A percentile compares a stretch with the other conserved stretches of the same genome.
Evolutionary conservation across 225 moss, liverwort and hornwort species (phyloP).

Genomic region (Ulota crispa): DNA sequence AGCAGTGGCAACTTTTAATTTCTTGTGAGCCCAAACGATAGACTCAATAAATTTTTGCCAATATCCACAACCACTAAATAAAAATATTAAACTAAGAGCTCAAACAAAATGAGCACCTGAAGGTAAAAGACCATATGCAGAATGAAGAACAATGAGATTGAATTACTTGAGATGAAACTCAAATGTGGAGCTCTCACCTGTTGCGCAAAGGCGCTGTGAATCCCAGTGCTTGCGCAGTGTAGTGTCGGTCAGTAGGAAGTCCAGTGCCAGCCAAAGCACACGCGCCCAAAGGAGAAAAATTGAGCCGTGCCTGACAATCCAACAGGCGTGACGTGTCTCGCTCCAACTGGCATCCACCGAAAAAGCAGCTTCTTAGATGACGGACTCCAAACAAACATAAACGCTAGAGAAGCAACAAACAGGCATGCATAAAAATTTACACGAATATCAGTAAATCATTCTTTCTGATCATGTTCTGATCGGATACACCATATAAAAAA

Average conservation of each 20-base stretch:
- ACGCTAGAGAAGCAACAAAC: background rate
- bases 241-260: conserved; percentile 91
- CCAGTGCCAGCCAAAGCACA: conserved; percentile 99
- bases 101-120: too few species aligned
- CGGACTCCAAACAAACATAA: background rate
- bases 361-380: conserved; percentile 5
- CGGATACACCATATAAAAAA: background rate
- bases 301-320: conserved; percentile 83
- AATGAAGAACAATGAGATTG: too few species aligned
- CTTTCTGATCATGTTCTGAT: background rate
- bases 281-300: conserved; percentile 87
- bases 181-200: conserved; percentile 47
- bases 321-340: conserved; percentile 80
- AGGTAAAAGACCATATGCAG: too few species aligned
- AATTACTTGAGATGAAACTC: too few species aligned
- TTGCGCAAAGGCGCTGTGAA: conserved; percentile 92
- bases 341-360: conserved; percentile 67
- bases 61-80: too few species aligned
- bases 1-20: too few species aligned
- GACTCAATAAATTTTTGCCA: too few species aligned
- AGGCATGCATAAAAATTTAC: background rate
- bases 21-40: too few species aligned
- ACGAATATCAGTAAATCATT: background rate
- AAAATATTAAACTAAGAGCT: too few species aligned
- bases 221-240: conserved; percentile 73